Evolutionary conservation across 129 eudicot species (phyloP).

Genomic region (Kitagawia praeruptora): DNA sequence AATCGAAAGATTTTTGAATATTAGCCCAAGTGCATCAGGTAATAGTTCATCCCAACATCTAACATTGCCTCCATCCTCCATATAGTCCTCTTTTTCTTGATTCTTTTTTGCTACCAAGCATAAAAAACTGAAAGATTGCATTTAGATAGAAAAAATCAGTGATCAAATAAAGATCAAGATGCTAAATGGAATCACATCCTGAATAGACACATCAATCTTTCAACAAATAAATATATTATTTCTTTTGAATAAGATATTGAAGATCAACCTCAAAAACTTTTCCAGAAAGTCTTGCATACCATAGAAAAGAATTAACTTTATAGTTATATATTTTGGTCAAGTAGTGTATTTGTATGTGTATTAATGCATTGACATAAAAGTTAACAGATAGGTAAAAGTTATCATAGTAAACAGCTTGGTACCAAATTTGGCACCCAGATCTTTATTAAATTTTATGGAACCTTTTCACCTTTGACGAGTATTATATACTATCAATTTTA

Average conservation of each 20-base stretch:
- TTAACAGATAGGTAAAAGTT: too few relatives aligned
- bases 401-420: too few relatives aligned
- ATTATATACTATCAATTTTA: too few relatives aligned
- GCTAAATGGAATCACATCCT: neutral
- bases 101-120: conserved; percentile 8
- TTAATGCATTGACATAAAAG: too few relatives aligned
- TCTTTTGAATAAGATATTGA: neutral
- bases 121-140: neutral
- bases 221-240: neutral
- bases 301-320: conserved; percentile 4
- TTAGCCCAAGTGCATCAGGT: conserved; percentile 46
- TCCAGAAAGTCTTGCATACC: neutral
- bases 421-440: too few relatives aligned
- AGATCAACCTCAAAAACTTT: neutral
- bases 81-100: conserved; percentile 3
- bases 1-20: conserved; percentile 38
- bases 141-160: neutral
- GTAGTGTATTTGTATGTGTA: too few relatives aligned
- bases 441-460: too few relatives aligned
- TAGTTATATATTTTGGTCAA: neutral
- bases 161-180: neutral
- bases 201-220: conserved; percentile 1
- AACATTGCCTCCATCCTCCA: conserved; percentile 27
- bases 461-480: too few relatives aligned
- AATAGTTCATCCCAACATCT: conserved; percentile 46